phyloP scores from a whole-genome alignment of 805 yeast species.

The Saccharomycopsis oosterbeekiorum region DNA sequence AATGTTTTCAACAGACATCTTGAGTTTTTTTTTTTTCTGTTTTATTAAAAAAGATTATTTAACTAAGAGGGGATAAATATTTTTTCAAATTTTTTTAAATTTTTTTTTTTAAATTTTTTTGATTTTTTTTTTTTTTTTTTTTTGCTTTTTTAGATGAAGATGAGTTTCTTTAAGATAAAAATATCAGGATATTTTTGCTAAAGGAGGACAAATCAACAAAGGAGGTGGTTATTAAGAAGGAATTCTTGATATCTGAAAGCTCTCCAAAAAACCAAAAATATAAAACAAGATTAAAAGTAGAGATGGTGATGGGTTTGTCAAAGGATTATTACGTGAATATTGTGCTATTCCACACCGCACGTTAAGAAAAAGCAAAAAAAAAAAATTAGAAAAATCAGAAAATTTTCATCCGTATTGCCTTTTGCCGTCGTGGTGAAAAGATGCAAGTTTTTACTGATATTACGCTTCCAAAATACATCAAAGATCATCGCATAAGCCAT shows the following conservation, averaged over 20 bases:
- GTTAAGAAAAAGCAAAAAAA: too few species aligned
- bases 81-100: not conserved
- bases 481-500: not conserved
- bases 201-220: not conserved
- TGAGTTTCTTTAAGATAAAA: not conserved
- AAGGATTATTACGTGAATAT: not conserved
- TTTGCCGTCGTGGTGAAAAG: too few species aligned
- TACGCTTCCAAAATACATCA: not conserved
- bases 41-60: not conserved
- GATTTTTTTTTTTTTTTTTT: not conserved
- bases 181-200: not conserved
- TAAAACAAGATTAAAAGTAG: not conserved
- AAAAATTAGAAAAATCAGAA: not conserved
- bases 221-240: not conserved
- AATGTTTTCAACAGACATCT: slow-evolving; percentile 12
- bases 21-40: slow-evolving; percentile 1
- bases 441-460: too few species aligned
- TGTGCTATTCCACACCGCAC: too few species aligned
- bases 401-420: not conserved
- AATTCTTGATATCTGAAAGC: not conserved
- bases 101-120: not conserved
- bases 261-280: not conserved
- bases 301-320: not conserved
- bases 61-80: not conserved
- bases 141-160: not conserved